Base-by-base conservation (phyloP, 2,329 filamentous ascomycete species). In the Cadophora sp. region DNA sequence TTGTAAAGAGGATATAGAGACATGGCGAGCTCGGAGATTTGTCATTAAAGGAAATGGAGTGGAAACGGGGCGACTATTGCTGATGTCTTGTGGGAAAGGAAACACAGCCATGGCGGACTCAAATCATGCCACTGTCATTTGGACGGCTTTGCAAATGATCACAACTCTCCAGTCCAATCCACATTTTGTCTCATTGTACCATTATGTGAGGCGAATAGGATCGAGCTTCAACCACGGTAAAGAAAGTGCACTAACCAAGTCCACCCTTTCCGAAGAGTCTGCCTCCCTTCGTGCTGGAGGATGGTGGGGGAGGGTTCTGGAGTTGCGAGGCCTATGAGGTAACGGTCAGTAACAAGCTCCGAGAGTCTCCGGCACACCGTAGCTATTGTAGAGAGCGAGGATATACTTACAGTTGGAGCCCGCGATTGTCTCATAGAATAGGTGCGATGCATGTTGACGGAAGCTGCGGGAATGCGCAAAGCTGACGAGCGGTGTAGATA, bases 401-500 rank as follows among this genome's bases (percentile, higher is more conserved):
- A 65, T 68, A 56, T 43, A 86, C 78, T 97, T 78, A 96, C 96
- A 74, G 96, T 99, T 60, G 96, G 96, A 82, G 93, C 93, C 87
- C 96, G 91, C 82, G 92, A 91, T 83, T 97, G 92, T 91, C 96
- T 94, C 96, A 97, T 97, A 77, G 94, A 97, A 82, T 98, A 99
- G 74, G 96, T 97, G 81, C 95, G 94, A 88, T 99, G 96, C 95
- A 99, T 99, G 67, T 71, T 83, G 68, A 51, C 50, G 61, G 64
- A 29, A 43, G 60, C 16, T 50, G 48, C 50, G 58, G 58, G 48
- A 34, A 48, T 46, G 46, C 50, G 61, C 65, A 60, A 66, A 60
- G 40, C 26, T 60, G 43, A 37, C 40, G n/a, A 40, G 34, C n/a
- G 48, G 50, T 50, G 40, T 59, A 51, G 56, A 40, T 43, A 26